Evolutionary conservation across 257 asterid species (phyloP).

Genomic region (Coffea eugenioides): DNA sequence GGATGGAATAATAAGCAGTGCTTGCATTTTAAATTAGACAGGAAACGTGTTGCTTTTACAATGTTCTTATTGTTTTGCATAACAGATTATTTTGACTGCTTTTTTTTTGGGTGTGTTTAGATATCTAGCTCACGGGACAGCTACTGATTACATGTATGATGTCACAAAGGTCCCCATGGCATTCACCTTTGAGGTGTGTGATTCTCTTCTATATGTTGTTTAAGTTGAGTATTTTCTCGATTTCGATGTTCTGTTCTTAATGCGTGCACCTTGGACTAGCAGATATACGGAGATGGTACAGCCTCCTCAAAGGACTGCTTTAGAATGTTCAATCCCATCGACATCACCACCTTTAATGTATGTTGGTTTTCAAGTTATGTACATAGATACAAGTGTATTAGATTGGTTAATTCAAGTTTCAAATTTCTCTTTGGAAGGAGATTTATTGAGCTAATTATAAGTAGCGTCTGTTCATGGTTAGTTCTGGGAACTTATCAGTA

Average conservation of each 20-base stretch:
- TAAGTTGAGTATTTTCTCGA: conserved; percentile 6
- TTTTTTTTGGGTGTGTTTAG: conserved; percentile 30
- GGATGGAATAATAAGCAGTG: not conserved
- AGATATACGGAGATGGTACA: conserved; percentile 88
- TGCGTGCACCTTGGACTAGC: conserved; percentile 22
- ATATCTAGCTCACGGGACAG: conserved; percentile 98
- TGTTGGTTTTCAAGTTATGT: conserved; percentile 8
- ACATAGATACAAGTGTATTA: no score
- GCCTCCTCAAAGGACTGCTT: conserved; percentile 93
- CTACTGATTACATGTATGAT: conserved; percentile 95
- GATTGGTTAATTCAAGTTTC: not conserved
- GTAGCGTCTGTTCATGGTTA: not conserved
- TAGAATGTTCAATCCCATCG: conserved; percentile 90
- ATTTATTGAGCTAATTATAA: not conserved
- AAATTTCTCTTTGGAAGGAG: not conserved
- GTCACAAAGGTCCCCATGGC: conserved; percentile 96
- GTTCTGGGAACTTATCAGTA: not conserved
- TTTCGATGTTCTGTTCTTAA: conserved; percentile 10
- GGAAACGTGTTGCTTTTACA: not conserved
- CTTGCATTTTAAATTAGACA: not conserved
- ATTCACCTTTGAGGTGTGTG: conserved; percentile 88
- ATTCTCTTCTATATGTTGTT: not conserved
- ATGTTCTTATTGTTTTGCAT: not conserved
- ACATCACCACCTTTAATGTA: conserved; percentile 85
- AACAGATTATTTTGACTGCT: conserved; percentile 7